Evolutionary conservation across 2,329 filamentous ascomycete species (phyloP).

Genomic region (Fusarium sterilihyphosum): DNA sequence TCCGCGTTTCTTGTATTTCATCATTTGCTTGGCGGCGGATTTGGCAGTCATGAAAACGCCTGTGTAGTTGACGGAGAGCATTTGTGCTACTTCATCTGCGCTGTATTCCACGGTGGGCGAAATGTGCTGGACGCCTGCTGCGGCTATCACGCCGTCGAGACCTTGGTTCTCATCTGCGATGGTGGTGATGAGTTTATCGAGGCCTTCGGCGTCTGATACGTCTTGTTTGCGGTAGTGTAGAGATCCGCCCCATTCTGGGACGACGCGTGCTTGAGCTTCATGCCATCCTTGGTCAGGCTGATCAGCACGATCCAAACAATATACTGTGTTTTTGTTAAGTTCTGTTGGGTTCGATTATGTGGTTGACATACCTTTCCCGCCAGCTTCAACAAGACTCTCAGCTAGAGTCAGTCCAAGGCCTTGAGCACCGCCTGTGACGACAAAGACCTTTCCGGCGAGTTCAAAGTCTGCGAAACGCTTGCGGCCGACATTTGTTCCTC

Average conservation of each 20-base stretch:
- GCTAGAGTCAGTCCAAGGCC: slow-evolving; percentile 81
- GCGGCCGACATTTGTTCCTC: slow-evolving; percentile 43
- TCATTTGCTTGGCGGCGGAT: slow-evolving; percentile 81
- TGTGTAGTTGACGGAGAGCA: slow-evolving; percentile 86
- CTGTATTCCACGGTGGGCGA: slow-evolving; percentile 83
- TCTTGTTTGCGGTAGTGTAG: slow-evolving; percentile 79
- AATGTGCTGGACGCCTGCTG: slow-evolving; percentile 81
- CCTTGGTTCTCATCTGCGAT: slow-evolving; percentile 78
- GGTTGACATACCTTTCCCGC: slow-evolving; percentile 67
- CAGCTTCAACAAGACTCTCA: slow-evolving; percentile 82
- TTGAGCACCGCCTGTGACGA: slow-evolving; percentile 80
- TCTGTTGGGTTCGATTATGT: rapidly evolving
- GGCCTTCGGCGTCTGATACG: slow-evolving; percentile 76
- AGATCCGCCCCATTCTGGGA: slow-evolving; percentile 66
- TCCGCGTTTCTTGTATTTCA: slow-evolving; percentile 65
- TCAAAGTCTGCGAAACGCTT: slow-evolving; percentile 75
- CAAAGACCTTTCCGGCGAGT: slow-evolving; percentile 76
- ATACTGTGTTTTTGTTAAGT: not conserved
- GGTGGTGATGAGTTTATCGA: slow-evolving; percentile 73
- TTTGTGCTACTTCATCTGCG: slow-evolving; percentile 77
- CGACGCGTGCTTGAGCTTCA: slow-evolving; percentile 69
- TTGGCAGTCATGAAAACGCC: slow-evolving; percentile 88
- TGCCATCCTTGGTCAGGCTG: slow-evolving; percentile 67
- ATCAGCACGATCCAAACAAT: slow-evolving; percentile 20
- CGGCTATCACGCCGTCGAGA: slow-evolving; percentile 80